phyloP scores from a whole-genome alignment of 2,329 filamentous ascomycete genomes.

The Fusarium nematophilum region DNA sequence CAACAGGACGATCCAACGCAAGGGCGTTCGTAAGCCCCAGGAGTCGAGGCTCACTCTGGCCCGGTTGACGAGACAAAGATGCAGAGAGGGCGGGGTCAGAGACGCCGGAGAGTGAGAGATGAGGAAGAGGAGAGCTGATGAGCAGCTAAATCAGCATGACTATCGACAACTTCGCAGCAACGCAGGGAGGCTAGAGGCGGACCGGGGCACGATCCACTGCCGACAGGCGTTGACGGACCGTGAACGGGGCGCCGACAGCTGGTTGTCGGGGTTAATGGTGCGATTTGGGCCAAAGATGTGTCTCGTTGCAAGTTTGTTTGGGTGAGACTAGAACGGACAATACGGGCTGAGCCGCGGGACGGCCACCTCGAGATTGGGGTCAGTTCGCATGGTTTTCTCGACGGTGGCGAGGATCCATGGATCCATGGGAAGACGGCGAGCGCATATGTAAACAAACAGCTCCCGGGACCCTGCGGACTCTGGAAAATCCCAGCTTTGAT shows the following conservation, averaged over 20 bases:
- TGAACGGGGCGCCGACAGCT: constrained; percentile 38
- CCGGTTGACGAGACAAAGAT: constrained; percentile 21
- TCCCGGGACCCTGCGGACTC: constrained; percentile 14
- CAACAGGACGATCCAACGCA: constrained; percentile 20
- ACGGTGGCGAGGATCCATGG: constrained; percentile 30
- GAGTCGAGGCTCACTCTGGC: constrained; percentile 13
- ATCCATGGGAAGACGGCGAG: constrained; percentile 6
- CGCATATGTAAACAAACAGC: constrained; percentile 40
- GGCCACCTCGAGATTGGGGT: constrained; percentile 21
- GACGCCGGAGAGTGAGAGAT: background rate
- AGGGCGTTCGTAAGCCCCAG: constrained; percentile 3
- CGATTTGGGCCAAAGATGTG: constrained; percentile 26
- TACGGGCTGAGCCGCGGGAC: constrained; percentile 31
- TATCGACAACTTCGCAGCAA: background rate
- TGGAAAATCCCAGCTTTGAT: constrained; percentile 2
- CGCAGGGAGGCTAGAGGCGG: constrained; percentile 5
- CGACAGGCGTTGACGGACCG: constrained; percentile 24
- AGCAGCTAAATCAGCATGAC: constrained; percentile 11
- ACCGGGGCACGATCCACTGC: constrained; percentile 29
- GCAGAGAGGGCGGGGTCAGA: constrained; percentile 8
- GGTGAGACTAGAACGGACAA: constrained; percentile 17
- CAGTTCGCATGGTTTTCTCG: constrained; percentile 34
- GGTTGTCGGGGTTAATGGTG: constrained; percentile 41
- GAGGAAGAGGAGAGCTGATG: constrained; percentile 1
- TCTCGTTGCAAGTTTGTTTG: constrained; percentile 29